Evolutionary conservation across 371 early-diverging fungal genomes (phyloP).

Genomic region (Batrachochytrium dendrobatidis): DNA sequence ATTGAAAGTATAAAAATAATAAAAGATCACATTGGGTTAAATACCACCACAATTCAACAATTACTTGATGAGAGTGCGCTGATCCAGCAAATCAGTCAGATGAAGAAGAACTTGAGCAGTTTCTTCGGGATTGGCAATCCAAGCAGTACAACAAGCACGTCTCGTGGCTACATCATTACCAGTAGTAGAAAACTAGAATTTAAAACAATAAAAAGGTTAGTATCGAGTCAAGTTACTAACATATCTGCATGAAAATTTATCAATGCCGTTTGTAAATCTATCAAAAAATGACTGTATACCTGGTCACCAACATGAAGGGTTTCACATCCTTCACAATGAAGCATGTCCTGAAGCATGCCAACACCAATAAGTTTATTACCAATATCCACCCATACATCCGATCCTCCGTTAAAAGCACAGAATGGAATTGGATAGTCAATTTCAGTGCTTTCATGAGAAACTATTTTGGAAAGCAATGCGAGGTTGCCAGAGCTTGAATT

Average conservation of each 20-base stretch:
- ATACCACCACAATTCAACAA: no score
- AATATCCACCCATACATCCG: slow-evolving; percentile 75
- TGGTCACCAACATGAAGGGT: slow-evolving; percentile 81
- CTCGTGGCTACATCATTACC: slow-evolving; percentile 79
- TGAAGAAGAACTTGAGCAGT: slow-evolving; percentile 60
- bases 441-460: slow-evolving; percentile 30
- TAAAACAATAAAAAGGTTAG: no score
- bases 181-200: slow-evolving; percentile 70
- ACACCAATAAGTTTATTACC: slow-evolving; percentile 48
- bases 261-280: no score
- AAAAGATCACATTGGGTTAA: no score
- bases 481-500: no score
- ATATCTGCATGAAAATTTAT: no score
- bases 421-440: slow-evolving; percentile 55
- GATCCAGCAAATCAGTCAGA: slow-evolving; percentile 25
- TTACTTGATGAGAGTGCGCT: background rate
- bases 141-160: slow-evolving; percentile 66
- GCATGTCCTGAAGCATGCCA: slow-evolving; percentile 44
- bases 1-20: no score
- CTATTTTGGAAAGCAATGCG: background rate
- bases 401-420: slow-evolving; percentile 83
- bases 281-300: no score
- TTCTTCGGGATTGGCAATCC: slow-evolving; percentile 75
- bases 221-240: no score
- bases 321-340: slow-evolving; percentile 36